Base-by-base conservation (phyloP, 768 basidiomycete genomes). In the Gloeopeniophorella convolvens region DNA sequence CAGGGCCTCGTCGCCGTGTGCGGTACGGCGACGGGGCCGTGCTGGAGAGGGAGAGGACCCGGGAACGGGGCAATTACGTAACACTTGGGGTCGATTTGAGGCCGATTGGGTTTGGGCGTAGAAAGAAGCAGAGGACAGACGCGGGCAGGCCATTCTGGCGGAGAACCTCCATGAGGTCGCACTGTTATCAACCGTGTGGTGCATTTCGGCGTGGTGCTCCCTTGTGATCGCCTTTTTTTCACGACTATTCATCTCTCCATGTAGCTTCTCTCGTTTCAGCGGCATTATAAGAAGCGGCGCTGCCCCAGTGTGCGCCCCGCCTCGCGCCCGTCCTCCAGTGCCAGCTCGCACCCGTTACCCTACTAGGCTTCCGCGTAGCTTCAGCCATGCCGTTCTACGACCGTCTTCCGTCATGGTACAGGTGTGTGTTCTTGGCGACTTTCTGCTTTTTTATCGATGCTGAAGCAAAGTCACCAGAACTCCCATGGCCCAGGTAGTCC, bases 401-500 rank as follows among this genome's bases (percentile, higher is more conserved):
- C 26, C 15, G 33, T n/a, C 30, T 57, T 28, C 56, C 53, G 18
- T 20, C 48, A 33, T 57, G 56, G 56, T 55, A 57, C 44, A 55
- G 31, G 56, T 56, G 3, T 28, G 55, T 48, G 20, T 9, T 21
- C 4, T 3, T 10, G n/a, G n/a, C n/a, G n/a, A n/a, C n/a, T n/a
- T n/a, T n/a, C n/a, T n/a, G n/a, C n/a, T n/a, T 42, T 11, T 24
- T 11, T 42, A 21, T 26, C 16, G 30, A 23, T 1, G 36, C 12
- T 31, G 37, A 4, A 28, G 16, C 34, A 2, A 30, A 20, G 20
- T 37, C 10, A 5, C 18, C 32, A 56, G 55, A 36, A 12, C 56
- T 26, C 56, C 56, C 30, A 57, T 55, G 53, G 13, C 53, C 7
- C 56, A 57, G 53, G 35, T 57, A 12, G 53, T 55, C 42, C 36